Evolutionary conservation across 1,284 basidiomycete species (phyloP).

Genomic region (Calocybe gambosa): DNA sequence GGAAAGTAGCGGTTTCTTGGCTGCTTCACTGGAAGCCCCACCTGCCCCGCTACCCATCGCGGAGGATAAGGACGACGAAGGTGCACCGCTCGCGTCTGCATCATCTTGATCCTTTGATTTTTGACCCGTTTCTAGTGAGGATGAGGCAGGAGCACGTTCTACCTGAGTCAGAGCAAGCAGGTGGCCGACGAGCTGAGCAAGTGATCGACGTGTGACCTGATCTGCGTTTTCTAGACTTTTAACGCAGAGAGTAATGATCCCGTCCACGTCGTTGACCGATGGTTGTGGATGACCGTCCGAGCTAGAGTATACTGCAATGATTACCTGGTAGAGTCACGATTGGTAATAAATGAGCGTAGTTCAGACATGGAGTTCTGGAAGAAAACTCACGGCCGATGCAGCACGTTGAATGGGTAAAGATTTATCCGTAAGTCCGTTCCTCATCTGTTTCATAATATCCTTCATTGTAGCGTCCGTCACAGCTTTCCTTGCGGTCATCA

Average conservation of each 20-base stretch:
- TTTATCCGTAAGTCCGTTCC: slow-evolving; percentile 74
- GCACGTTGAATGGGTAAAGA: slow-evolving; percentile 83
- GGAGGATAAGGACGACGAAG: neutral
- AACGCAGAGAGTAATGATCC: slow-evolving; percentile 61
- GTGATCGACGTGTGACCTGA: slow-evolving; percentile 74
- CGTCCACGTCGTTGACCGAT: slow-evolving; percentile 68
- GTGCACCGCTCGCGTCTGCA: slow-evolving; percentile 33
- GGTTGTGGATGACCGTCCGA: slow-evolving; percentile 43
- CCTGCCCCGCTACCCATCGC: slow-evolving; percentile 30
- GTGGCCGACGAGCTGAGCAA: slow-evolving; percentile 78
- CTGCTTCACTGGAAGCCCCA: slow-evolving; percentile 41
- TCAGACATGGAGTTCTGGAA: neutral
- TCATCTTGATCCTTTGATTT: slow-evolving; percentile 67
- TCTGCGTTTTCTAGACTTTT: slow-evolving; percentile 82
- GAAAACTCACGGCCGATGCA: slow-evolving; percentile 60
- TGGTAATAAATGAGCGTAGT: neutral
- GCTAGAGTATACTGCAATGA: slow-evolving; percentile 61
- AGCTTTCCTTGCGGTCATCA: slow-evolving; percentile 76
- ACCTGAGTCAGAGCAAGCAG: slow-evolving; percentile 83
- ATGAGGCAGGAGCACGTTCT: slow-evolving; percentile 42
- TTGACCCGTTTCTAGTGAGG: slow-evolving; percentile 43
- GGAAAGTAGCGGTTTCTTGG: slow-evolving; percentile 68
- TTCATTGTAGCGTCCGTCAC: slow-evolving; percentile 75
- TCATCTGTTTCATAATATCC: slow-evolving; percentile 85
- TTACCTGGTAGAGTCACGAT: slow-evolving; percentile 37